Evolutionary conservation across 129 eudicot species (phyloP).

Genomic region (Flaveria sonorensis): DNA sequence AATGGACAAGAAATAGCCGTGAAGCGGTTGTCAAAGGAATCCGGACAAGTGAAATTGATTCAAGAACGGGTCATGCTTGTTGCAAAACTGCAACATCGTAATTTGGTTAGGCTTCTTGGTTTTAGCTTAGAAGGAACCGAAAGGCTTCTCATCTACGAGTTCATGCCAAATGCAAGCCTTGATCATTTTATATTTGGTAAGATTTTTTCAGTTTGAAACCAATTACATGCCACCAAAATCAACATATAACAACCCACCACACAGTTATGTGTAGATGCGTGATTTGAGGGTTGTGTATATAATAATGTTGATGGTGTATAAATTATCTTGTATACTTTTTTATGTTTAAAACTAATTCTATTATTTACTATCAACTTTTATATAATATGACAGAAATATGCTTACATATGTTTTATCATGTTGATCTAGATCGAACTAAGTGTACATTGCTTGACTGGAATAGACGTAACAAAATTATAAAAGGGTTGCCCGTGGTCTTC

Average conservation of each 20-base stretch:
- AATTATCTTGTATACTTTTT: background rate
- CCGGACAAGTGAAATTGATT: constrained; percentile 2
- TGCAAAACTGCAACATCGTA: background rate
- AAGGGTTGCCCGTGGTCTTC: background rate
- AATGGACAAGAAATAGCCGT: constrained; percentile 9
- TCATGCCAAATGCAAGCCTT: constrained; percentile 9
- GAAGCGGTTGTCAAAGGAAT: background rate
- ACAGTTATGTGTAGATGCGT: background rate
- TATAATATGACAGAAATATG: background rate
- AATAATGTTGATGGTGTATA: background rate
- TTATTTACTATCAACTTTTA: background rate
- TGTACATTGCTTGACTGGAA: background rate
- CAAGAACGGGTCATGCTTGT: constrained; percentile 1
- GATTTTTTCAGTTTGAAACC: background rate
- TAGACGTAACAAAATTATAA: background rate
- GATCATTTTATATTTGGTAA: constrained; percentile 5
- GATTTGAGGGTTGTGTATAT: background rate
- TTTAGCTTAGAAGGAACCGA: constrained; percentile 1
- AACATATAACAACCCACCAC: background rate
- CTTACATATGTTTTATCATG: background rate
- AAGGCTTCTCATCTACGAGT: background rate
- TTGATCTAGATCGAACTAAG: background rate
- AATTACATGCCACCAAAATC: background rate
- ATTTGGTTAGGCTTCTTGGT: constrained; percentile 3
- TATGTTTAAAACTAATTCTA: background rate